These are phyloP conservation scores for Pleurozium schreberi DNA, from an alignment of 225 moss, liverwort and hornwort species.

Conservation along the genomic window DNA sequence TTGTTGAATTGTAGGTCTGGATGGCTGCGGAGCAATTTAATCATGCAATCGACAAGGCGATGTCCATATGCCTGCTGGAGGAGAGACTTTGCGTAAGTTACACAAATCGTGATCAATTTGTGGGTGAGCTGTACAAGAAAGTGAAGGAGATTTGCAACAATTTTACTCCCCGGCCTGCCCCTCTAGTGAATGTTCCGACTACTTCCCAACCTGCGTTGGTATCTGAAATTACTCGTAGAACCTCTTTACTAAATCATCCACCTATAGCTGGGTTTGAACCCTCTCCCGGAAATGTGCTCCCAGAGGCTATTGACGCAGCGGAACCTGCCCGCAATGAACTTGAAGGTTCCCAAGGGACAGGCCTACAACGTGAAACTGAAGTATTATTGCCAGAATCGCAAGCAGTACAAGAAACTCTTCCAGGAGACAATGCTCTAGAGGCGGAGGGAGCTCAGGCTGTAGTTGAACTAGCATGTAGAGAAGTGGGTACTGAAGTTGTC, in stretches of 20 bases:
- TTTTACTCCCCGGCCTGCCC: background rate
- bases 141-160: background rate
- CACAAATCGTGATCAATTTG: background rate
- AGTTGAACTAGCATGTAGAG: background rate
- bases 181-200: background rate
- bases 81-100: background rate
- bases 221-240: background rate
- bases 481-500: conserved; percentile 15
- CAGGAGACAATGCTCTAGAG: background rate
- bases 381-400: background rate
- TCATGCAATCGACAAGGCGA: conserved; percentile 16
- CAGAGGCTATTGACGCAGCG: background rate
- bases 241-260: background rate
- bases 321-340: background rate
- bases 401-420: background rate
- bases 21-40: conserved; percentile 35
- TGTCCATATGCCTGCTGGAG: conserved; percentile 14
- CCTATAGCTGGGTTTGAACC: background rate
- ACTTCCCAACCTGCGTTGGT: conserved; percentile 10
- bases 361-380: background rate
- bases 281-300: background rate
- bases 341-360: background rate
- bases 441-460: background rate
- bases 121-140: conserved; percentile 6
- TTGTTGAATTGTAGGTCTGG: conserved; percentile 24